Base-by-base conservation (phyloP, 2,329 filamentous ascomycete species). In the Ophiostoma montium region DNA sequence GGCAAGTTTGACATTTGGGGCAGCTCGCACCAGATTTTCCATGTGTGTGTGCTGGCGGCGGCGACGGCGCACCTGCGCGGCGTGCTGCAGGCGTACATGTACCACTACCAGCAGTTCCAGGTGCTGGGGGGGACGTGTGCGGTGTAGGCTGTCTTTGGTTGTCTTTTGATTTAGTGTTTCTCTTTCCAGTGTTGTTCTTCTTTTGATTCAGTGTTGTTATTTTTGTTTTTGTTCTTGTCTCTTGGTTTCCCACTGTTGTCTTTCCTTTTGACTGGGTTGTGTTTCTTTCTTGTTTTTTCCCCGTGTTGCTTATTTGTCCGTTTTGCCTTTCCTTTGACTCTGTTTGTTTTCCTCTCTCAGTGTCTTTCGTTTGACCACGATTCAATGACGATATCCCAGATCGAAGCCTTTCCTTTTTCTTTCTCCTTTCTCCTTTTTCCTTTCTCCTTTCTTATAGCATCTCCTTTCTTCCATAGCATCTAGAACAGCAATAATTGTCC, bases 1-100 rank as follows among this genome's bases (percentile, higher is more conserved):
- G 86, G 87, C 1, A 70, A 64, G 8, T 95, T 90, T 60, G 92
- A 98, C 65, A 85, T 95, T 47, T 85, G 85, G 76, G 90, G 92
- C 35, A 88, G 82, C 61, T 95, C 87, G 18, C 92, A 98, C 65
- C 92, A 98, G 67, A 84, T 98, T 55, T 98, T 98, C 64, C 92
- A 98, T 67, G 70, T 94, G 35, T 74, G 92, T 55, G 89, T 98
- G 27, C 70, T 96, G 15, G 64, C 88, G 53, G 92, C 92, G 0
- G 90, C 87, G 0, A 74, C 76, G 1, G 76, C 83, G 21, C 92
- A 98, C 69, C 69, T 96, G 52, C 80, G 80, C 47, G 89, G 86
- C 45, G 74, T 96, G 66, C 62, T 85, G 30, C 83, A 79, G 64
- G 89, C 89, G 4, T 95, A 95, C 66, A 86, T 95, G 65, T 82